Evolutionary conservation across 805 yeast genomes (phyloP).

Genomic region (Starmerella apis): DNA sequence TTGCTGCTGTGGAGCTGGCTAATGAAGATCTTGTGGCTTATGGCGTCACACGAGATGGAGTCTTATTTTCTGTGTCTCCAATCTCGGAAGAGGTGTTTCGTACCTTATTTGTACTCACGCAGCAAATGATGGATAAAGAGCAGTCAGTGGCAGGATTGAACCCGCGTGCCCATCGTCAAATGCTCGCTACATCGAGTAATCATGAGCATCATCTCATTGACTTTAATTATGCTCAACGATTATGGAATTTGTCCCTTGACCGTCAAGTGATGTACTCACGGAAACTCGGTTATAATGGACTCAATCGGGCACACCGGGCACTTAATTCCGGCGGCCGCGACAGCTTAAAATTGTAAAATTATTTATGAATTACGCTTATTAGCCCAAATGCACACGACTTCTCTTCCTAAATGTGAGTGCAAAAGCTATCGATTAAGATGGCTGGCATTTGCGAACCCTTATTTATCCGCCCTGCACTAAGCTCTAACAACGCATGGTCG

Average conservation of each 20-base stretch:
- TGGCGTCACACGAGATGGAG: slow-evolving; percentile 73
- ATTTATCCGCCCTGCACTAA: no score
- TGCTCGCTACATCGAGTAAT: slow-evolving; percentile 11
- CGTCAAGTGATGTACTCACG: slow-evolving; percentile 26
- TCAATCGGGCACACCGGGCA: slow-evolving; percentile 24
- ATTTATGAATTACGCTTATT: not conserved
- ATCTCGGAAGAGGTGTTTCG: slow-evolving; percentile 65
- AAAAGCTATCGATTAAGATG: no score
- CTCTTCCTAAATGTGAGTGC: no score
- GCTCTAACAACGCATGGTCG: no score
- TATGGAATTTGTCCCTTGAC: slow-evolving; percentile 25
- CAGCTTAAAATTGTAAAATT: slow-evolving; percentile 9
- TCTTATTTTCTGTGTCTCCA: slow-evolving; percentile 63
- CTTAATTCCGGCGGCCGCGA: slow-evolving; percentile 19
- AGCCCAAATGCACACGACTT: not conserved
- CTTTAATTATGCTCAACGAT: slow-evolving; percentile 24
- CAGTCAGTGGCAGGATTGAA: slow-evolving; percentile 68
- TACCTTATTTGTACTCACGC: slow-evolving; percentile 73
- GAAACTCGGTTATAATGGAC: slow-evolving; percentile 28
- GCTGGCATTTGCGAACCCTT: no score
- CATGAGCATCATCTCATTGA: slow-evolving; percentile 27
- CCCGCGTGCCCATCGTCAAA: slow-evolving; percentile 38
- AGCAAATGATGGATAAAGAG: slow-evolving; percentile 72
- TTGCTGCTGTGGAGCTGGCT: slow-evolving; percentile 28
- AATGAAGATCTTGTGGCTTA: slow-evolving; percentile 39